Evolutionary conservation across 305 asterid genomes (phyloP), one percentile per base, ranked within the genome.

Genomic region (Fraxinus xanthoxyloides): DNA sequence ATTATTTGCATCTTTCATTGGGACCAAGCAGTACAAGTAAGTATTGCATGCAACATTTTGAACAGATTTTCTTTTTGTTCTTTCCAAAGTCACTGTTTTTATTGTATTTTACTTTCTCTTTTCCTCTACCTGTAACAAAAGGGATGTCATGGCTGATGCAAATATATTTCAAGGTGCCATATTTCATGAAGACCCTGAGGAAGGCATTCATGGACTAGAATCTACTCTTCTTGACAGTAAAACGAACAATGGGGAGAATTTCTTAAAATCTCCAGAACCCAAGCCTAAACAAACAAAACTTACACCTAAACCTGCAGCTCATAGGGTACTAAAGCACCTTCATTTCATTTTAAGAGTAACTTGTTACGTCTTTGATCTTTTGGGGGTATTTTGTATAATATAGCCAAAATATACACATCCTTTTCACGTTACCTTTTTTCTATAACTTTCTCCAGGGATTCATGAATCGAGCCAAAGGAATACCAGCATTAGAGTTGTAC

Each of bases 71-170:
- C 15, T 43, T 38, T 38, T 38, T 38, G 77, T 86, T 75, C 82
- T 86, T 74, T 56, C 83, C 24, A 56, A 78, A 84, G 81, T 80
- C 85, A 61, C 76, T 82, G 67, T 80, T 87, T 84, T 86, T 89
- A 89, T 88, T 89, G 77, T 89, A 86, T 87, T 89, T 81, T 89
- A 84, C 94, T 86, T 89, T 83, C 85, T 89, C 85, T 89, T 89
- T 88, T 82, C 81, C 78, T 83, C 87, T 87, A 89, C 89, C 88
- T 87, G 89, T 82, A 87, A 87, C 81, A 90, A 70, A 93, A 96
- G 98, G 99, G 99, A 96, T 93, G 79, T 96, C 97, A 91, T 94
- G 97, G 99, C 99, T 96, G 99, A 94, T 91, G 99, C 97, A 87
- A 94, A 96, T 93, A 94, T 96, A 90, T 94, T 96, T 94, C 99